Evolutionary conservation across 176 grass and related monocot species (phyloP), one percentile per base, ranked within the genome.

Genomic region (Avena eriantha): DNA sequence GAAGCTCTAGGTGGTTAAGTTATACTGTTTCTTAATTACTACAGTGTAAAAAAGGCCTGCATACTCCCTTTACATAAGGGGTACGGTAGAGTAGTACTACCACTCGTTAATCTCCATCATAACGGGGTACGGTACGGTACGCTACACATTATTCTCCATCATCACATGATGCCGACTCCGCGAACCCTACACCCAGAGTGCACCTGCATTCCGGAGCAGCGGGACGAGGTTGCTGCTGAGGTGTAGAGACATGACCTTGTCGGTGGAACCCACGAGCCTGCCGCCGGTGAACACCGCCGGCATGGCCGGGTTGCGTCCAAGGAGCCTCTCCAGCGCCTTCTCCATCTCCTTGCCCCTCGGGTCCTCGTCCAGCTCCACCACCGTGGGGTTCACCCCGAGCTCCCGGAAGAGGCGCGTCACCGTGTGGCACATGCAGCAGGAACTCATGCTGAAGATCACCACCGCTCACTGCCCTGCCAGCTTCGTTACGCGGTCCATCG

Each of bases 381-480:
- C 86, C 41, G 77, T 82, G 4, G 90, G 71, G 78, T 91, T 88
- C 86, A 85, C 90, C 69, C 86, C 90, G 63, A 91, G 90, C 23
- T 91, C 90, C 15, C 82, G 80, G 61, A 91, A 49, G 1, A 91
- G 90, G 11, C 91, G 89, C 35, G 79, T 89, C 70, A 94, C 86
- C 5, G 90, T 91, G 91, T 95, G 96, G 77, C 88, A 93, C 93
- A 95, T 95, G 86, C 93, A 92, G 84, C 96, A 98, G 2, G 96
- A 95, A 88, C 90, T 98, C 59, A 49, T 69, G 86, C 87, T 91
- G 87, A 98, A 98, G 51, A 95, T 87, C 63, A 95, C 96, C 45
- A 98, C 90, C 5, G 96, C 88, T 1, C 90, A 55, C 72, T 98
- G 93, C 23, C 90, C 80, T 24, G 91, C 93, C 9, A 95, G 89